Base-by-base conservation (phyloP, 169 alveolate genomes). In the Cryptosporidium canis region DNA sequence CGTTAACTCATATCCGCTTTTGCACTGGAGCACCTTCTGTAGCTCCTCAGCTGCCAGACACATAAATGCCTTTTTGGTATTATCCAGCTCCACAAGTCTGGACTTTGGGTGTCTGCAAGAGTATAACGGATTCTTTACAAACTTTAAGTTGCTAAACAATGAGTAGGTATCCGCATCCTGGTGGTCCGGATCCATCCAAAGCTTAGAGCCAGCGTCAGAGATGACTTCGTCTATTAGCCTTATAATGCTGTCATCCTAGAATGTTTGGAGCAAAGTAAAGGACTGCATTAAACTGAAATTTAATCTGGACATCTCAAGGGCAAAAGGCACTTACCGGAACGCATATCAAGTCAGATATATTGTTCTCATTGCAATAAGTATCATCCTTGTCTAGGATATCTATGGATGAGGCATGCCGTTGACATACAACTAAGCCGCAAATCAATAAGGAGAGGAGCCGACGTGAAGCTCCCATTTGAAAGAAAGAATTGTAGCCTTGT, bases 311-410 rank as follows among this genome's bases (percentile, higher is more conserved):
- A 12, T 44, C 4, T 44, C 16, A 44, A 1, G 16, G 53, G 9
- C 7, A 16, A 12, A 56, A 8, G 24, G 37, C 14, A 61, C 87
- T 77, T 77, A 77, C 87, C 18, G 87, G 72, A 12, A 77, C 64
- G 44, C 87, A 77, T 58, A 77, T 55, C 37, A 77, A 58, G 39
- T 77, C 87, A 2, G 55, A 39, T 29, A 77, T 43, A 27, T 77
- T 77, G 16, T 77, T 41, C 3, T 55, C 72, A 44, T 77, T 77
- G 24, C 87, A 77, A 35, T 55, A 77, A 16, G 87, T 77, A 41
- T 77, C 63, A 2, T 70, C 84, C n/a, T 67, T 70, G 1, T 51
- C 64, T 11, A 70, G 39, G 31, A 70, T 51, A 39, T 70, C 84
- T 21, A 70, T 51, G 6, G 84, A 70, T 6, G 8, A 51, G 24